Base-by-base conservation (phyloP, 2,329 filamentous ascomycete species). In the Coleophoma eucalyptorum region DNA sequence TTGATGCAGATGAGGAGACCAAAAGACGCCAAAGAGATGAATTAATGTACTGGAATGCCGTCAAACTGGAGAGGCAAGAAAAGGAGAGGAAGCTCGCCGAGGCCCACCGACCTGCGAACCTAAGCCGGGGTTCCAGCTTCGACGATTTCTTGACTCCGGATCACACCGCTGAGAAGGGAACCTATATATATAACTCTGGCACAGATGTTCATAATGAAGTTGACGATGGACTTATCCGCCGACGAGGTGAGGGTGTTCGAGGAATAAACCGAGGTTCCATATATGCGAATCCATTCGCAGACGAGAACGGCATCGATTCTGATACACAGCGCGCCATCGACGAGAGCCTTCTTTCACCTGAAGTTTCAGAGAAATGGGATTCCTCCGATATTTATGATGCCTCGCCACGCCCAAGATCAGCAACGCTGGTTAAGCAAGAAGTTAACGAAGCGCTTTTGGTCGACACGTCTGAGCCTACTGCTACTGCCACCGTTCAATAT, bases 11-110 rank as follows among this genome's bases (percentile, higher is more conserved):
- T 57, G 81, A 84, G 47, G 83, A 81, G 56, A 79, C 75, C 19
- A 75, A 78, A 48, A 76, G 78, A 57, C 72, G 80, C 51, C 83
- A 86, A 63, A 75, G 82, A 35, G 82, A 86, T 59, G 83, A 86
- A 65, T 63, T 86, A 53, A 71, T 85, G 66, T 85, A 84, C 59
- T 86, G 83, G 83, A 86, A 86, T 60, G 72, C 77, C 3, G 56
- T 81, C 32, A 76, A 70, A 47, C 63, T 81, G 46, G 70, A 77
- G 62, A 77, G 78, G 63, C 63, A 73, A 60, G 69, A 72, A 50
- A 67, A 65, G 48, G 64, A 70, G 48, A 53, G 55, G 31, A 56
- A 54, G 21, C 38, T 62, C 42, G 52, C 53, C 52, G 57, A 54
- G 33, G 51, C 50, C 16, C 54, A 51, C 13, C 55, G 56, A 48